Conservation (phyloP, 768 basidiomycete species). For the Russula griseocarnosa region DNA sequence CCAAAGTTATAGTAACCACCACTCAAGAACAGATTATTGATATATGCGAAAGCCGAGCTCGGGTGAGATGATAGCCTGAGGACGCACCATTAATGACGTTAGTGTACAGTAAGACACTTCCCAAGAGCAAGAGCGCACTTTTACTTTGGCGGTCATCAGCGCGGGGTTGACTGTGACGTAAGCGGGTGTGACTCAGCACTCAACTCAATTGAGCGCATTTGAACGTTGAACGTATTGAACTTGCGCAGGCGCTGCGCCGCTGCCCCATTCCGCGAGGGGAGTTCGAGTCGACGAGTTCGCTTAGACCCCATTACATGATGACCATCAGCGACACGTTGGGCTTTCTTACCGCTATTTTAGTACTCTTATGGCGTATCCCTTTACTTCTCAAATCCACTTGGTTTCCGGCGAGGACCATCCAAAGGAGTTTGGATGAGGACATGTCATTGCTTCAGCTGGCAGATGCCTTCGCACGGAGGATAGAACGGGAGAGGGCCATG, state of each 20-base stretch:
- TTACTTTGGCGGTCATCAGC: too few relatives aligned
- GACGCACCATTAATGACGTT: too few relatives aligned
- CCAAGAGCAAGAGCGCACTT: too few relatives aligned
- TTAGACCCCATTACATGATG: not conserved
- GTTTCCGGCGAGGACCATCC: constrained; percentile 6
- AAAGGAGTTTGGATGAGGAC: constrained; percentile 3
- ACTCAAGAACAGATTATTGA: too few relatives aligned
- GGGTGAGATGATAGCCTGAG: too few relatives aligned
- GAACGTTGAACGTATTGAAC: not conserved
- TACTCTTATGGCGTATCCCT: constrained; percentile 1
- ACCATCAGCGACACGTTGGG: not conserved
- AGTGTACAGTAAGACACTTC: too few relatives aligned
- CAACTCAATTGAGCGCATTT: not conserved
- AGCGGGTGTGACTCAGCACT: too few relatives aligned
- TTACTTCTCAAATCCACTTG: constrained; percentile 1
- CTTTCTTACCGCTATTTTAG: constrained; percentile 7
- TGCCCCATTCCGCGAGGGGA: constrained; percentile 17
- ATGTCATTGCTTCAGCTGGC: constrained; percentile 18
- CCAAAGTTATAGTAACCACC: too few relatives aligned
- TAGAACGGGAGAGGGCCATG: constrained; percentile 6
- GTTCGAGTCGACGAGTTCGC: too few relatives aligned
- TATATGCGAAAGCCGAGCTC: too few relatives aligned
- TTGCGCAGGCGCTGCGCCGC: constrained; percentile 21
- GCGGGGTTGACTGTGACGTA: too few relatives aligned
- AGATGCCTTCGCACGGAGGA: constrained; percentile 19